These are phyloP conservation scores for Arxiozyma slooffiae DNA, from an alignment of 1,139 yeast genomes.

Conservation along the genomic window DNA sequence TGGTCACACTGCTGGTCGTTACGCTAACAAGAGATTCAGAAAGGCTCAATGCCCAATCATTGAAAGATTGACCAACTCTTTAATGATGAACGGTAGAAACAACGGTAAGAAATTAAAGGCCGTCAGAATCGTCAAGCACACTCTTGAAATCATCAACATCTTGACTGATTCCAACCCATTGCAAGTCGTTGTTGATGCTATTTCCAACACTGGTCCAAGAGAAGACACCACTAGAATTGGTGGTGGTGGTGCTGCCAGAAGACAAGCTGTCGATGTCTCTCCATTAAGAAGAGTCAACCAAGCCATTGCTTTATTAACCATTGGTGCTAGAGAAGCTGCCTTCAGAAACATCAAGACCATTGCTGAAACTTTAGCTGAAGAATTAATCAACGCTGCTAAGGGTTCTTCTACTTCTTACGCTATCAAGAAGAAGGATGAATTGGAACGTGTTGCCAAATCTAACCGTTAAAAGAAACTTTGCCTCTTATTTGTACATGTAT, in stretches of 20 bases:
- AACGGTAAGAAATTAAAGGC: conserved; percentile 99
- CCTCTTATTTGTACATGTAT: conserved; percentile 3
- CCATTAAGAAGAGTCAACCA: conserved; percentile 99
- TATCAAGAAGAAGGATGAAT: conserved; percentile 99
- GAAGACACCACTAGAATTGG: conserved; percentile 99
- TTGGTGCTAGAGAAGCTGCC: conserved; percentile 99
- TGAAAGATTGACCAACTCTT: conserved; percentile 98
- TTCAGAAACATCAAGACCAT: conserved; percentile 99
- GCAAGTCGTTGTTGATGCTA: conserved; percentile 98
- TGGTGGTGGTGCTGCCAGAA: conserved; percentile 99
- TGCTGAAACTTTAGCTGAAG: conserved; percentile 99
- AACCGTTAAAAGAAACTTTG: conserved; percentile 70
- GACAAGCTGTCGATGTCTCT: conserved; percentile 99
- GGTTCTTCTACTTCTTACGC: conserved; percentile 99
- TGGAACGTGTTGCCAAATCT: conserved; percentile 99
- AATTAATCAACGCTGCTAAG: conserved; percentile 99
- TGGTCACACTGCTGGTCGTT: conserved; percentile 99
- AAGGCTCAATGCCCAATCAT: conserved; percentile 99
- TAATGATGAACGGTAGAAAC: conserved; percentile 99
- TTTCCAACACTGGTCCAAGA: conserved; percentile 99
- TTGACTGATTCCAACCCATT: conserved; percentile 99
- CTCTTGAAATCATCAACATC: conserved; percentile 94
- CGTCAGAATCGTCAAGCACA: conserved; percentile 98
- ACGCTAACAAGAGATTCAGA: conserved; percentile 99
- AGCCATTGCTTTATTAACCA: conserved; percentile 94